A percentile compares a stretch with the other conserved stretches of the same genome.
Conservation (phyloP, 192 early-diverging fungal species). For the Coemansia sp. region DNA sequence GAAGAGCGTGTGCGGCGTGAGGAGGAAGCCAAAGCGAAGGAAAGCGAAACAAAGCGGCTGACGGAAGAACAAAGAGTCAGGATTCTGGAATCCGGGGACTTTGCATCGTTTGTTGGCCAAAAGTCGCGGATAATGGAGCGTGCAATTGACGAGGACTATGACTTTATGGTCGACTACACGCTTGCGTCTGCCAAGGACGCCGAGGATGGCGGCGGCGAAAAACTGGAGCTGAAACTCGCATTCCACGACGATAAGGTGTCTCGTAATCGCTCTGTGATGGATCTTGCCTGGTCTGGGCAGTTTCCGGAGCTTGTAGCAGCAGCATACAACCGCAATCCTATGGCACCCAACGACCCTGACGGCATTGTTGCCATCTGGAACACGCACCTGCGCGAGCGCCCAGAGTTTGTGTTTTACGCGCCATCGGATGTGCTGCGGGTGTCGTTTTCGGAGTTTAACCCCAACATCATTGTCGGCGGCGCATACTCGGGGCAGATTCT, state of each 20-base stretch:
- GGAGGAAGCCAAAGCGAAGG: slow-evolving; percentile 64
- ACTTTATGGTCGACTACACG: slow-evolving; percentile 94
- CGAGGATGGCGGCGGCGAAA: slow-evolving; percentile 64
- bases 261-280: slow-evolving; percentile 90
- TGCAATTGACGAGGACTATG: slow-evolving; percentile 85
- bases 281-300: slow-evolving; percentile 88
- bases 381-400: slow-evolving; percentile 79
- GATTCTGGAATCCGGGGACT: slow-evolving; percentile 77
- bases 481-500: slow-evolving; percentile 98
- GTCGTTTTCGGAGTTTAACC: slow-evolving; percentile 90
- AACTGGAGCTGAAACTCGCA: slow-evolving; percentile 67
- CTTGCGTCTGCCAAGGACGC: slow-evolving; percentile 51
- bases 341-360: slow-evolving; percentile 87
- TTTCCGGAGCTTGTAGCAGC: slow-evolving; percentile 87
- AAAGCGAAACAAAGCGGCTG: slow-evolving; percentile 65
- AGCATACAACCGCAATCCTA: slow-evolving; percentile 90
- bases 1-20: slow-evolving; percentile 60
- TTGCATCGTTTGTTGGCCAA: slow-evolving; percentile 85
- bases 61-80: slow-evolving; percentile 80
- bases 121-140: slow-evolving; percentile 89
- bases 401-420: slow-evolving; percentile 94
- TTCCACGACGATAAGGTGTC: slow-evolving; percentile 86
- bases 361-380: slow-evolving; percentile 98
- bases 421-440: slow-evolving; percentile 92
- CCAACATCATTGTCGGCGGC: slow-evolving; percentile 89